Evolutionary conservation across 139 green algal genomes (phyloP).

Genomic region (Asterochloris sp.): DNA sequence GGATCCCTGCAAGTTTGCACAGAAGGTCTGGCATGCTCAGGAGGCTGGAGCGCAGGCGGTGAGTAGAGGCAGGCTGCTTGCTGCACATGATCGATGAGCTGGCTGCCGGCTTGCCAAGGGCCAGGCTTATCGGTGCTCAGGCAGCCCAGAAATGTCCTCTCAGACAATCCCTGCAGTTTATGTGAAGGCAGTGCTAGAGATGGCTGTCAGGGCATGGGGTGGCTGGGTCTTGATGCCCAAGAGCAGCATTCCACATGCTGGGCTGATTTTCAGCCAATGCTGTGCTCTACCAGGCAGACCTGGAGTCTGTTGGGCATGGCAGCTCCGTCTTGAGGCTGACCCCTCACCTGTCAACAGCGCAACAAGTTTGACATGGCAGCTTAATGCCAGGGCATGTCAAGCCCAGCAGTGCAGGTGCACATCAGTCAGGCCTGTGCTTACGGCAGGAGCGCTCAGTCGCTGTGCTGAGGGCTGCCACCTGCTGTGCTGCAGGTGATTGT

Average conservation of each 20-base stretch:
- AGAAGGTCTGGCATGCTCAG: constrained; percentile 89
- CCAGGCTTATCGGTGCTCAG: background rate
- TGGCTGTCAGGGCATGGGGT: background rate
- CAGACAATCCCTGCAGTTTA: background rate
- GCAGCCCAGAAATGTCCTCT: background rate
- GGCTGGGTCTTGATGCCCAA: background rate
- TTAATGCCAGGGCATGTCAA: background rate
- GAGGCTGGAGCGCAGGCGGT: constrained; percentile 76
- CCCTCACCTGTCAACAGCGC: background rate
- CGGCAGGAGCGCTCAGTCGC: background rate
- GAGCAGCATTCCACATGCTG: background rate
- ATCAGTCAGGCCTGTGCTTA: background rate
- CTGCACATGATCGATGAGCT: background rate
- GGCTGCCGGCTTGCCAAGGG: background rate
- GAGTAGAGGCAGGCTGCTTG: background rate
- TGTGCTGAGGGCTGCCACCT: background rate
- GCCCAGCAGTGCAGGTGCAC: background rate
- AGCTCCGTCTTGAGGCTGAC: background rate
- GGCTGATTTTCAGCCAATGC: background rate
- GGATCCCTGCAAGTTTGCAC: constrained; percentile 78
- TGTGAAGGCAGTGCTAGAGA: background rate
- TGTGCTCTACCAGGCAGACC: background rate
- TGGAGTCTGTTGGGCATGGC: background rate
- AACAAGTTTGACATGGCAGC: background rate
- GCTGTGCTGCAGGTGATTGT: constrained; percentile 37